Evolutionary conservation across 2,329 filamentous ascomycete species (phyloP), one percentile per base, ranked within the genome.

Genomic region (Colletotrichum paranaense): DNA sequence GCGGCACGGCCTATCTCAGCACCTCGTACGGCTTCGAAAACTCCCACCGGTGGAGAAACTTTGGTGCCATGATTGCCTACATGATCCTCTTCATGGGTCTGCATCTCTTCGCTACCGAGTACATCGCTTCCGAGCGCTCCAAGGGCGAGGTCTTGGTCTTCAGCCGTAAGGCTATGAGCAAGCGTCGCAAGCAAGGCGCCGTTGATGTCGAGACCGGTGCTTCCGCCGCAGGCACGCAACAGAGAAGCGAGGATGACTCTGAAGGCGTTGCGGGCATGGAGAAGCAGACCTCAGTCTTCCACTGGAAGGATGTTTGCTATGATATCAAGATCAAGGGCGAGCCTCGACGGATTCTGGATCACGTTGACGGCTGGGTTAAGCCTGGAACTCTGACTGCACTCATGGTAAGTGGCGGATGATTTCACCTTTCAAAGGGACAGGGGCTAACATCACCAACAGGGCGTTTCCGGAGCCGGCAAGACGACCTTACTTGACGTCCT

Each of bases 351-450:
- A 89, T 94, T 77, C 81, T 93, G 57, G 89, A 93, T 70, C 85
- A 92, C 67, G 90, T 93, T 9, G 89, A 92, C 77, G 91, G 91
- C n/a, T 93, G 90, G 89, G 90, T 93, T 73, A 92, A 92, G 80
- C 91, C 91, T 14, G 91, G 91, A 68, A 92, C 90, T 53, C 81
- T 92, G 58, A 93, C 91, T 28, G 91, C 90, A 28, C 84, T 92
- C 0, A 92, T 92, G 91, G 89, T 69, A 22, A 57, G 91, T 82
- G 22, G 5, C 2, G 5, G 1, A 24, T 4, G 14, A 7, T 42
- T 42, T 1, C 5, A 19, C 8, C 14, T 19, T 11, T 7, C 12
- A 35, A 12, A 1, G 19, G 19, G 28, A 24, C 11, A 5, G 3
- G 4, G 4, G 26, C 60, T 63, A 14, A 63, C n/a, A n/a, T 46